Evolutionary conservation across 176 grass and related monocot species (phyloP), one percentile per base, ranked within the genome.

Genomic region (Oryza glaberrima): DNA sequence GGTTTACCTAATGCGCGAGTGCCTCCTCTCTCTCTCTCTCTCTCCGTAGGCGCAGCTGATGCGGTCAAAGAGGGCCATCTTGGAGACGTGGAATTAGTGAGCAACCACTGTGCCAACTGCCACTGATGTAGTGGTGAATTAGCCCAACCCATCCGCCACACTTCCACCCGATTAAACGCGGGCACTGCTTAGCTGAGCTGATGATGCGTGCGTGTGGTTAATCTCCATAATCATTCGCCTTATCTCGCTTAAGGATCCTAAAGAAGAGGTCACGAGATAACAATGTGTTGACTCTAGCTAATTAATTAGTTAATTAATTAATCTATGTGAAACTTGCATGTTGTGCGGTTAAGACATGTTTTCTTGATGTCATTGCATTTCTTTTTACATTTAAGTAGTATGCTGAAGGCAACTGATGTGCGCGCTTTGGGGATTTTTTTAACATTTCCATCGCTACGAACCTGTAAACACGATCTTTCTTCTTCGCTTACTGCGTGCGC

Each of bases 381-480:
- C 20, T 61, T 20, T 61, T 61, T 61, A 3, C 56, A 22, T 9
- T 61, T 22, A 61, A 22, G 20, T 61, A 22, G 20, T 61, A 22
- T 22, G 56, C 20, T 22, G 34, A 43, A 20, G 6, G 61, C 41
- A 51, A 70, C 45, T 77, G 26, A 19, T 41, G 40, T 52, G 32
- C 32, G 51, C 70, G 61, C 54, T 6, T n/a, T 46, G 54, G 35
- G 47, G 22, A 9, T 73, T 73, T 76, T 1, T 77, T 70, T 82
- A 69, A 1, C 28, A 47, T 80, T 63, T 41, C 5, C 15, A 47
- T 19, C 51, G 69, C 78, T 76, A 75, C 28, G 78, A 71, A 43
- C 40, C 48, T 46, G 90, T 60, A 52, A 43, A 22, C 90, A 92
- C 65, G 87, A 83, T 92, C 79, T 89, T 89, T 92, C 26, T 68